phyloP scores from a whole-genome alignment of 345 rosid species.

The Populus euphratica region DNA sequence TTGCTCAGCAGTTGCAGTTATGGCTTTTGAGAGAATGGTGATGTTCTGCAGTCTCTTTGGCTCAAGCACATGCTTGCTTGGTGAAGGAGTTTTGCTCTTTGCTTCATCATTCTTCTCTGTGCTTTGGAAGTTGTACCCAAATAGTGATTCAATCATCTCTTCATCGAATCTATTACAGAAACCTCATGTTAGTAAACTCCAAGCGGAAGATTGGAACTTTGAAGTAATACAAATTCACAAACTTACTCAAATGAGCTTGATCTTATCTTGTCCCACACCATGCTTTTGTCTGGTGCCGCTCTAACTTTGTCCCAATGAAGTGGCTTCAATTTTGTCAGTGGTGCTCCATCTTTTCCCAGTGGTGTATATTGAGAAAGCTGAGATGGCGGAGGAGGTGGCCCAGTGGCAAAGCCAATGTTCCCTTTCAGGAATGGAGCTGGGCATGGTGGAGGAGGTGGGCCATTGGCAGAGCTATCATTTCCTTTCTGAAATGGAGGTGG shows the following conservation, averaged over 20 bases:
- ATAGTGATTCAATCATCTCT: constrained; percentile 96
- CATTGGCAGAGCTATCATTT: constrained; percentile 30
- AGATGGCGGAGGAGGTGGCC: constrained; percentile 71
- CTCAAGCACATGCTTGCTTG: constrained; percentile 84
- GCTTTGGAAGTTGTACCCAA: constrained; percentile 68
- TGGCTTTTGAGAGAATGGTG: constrained; percentile 83
- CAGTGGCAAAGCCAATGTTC: constrained; percentile 30
- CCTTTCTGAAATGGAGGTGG: constrained; percentile 53
- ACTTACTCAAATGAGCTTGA: constrained; percentile 96
- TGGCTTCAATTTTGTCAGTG: constrained; percentile 86
- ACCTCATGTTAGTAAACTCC: neutral
- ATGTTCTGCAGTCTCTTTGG: constrained; percentile 89
- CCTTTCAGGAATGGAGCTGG: constrained; percentile 51
- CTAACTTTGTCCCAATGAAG: constrained; percentile 99
- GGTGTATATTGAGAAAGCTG: constrained; percentile 41
- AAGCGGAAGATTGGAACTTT: neutral
- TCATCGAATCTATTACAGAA: constrained; percentile 67
- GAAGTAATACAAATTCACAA: neutral
- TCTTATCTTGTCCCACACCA: constrained; percentile 93
- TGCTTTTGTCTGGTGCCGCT: constrained; percentile 74
- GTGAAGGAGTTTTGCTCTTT: constrained; percentile 85
- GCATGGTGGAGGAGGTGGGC: constrained; percentile 66
- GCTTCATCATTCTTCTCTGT: constrained; percentile 59
- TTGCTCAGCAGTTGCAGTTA: constrained; percentile 72
- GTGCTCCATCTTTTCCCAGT: constrained; percentile 66